Percentiles rank a stretch among this genome's conserved stretches.
These are phyloP conservation scores for Syzygium jambos DNA, from an alignment of 345 rosid species.

Conservation along the genomic window DNA sequence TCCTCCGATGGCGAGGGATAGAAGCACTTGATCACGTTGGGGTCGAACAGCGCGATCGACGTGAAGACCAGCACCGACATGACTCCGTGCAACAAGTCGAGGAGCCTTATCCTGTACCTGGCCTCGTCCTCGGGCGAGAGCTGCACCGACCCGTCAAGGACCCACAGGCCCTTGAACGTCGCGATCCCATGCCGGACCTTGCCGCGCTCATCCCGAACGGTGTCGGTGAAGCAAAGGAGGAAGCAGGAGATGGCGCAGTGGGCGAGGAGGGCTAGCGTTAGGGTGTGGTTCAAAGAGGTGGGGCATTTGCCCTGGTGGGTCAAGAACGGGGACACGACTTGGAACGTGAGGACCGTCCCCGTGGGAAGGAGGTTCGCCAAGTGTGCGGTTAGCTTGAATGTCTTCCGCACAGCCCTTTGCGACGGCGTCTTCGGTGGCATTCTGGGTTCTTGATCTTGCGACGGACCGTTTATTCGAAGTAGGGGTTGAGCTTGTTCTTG, in stretches of 20 bases:
- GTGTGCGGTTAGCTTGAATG: constrained; percentile 57
- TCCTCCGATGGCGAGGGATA: constrained; percentile 41
- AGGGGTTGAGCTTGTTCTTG: background rate
- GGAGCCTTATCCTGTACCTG: constrained; percentile 29
- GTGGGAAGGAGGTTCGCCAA: constrained; percentile 61
- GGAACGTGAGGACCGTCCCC: constrained; percentile 62
- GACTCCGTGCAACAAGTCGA: constrained; percentile 60
- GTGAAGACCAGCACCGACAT: constrained; percentile 48
- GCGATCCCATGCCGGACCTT: constrained; percentile 74
- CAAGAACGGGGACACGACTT: constrained; percentile 52
- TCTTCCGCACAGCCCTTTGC: constrained; percentile 37
- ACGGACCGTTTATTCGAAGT: background rate
- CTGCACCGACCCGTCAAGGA: constrained; percentile 34
- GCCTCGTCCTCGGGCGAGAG: constrained; percentile 26
- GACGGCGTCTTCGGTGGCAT: constrained; percentile 34
- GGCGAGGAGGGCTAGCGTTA: constrained; percentile 30
- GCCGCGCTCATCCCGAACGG: constrained; percentile 46
- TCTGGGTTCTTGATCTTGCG: background rate
- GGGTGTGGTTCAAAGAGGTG: constrained; percentile 20
- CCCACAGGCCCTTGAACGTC: constrained; percentile 45
- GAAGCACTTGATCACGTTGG: constrained; percentile 53
- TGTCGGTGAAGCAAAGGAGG: constrained; percentile 52
- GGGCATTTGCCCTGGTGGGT: constrained; percentile 63
- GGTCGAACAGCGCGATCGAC: constrained; percentile 53
- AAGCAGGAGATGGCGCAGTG: constrained; percentile 44